phyloP scores from a whole-genome alignment of 2,329 filamentous ascomycete genomes.

The Ophiostoma populinum region DNA sequence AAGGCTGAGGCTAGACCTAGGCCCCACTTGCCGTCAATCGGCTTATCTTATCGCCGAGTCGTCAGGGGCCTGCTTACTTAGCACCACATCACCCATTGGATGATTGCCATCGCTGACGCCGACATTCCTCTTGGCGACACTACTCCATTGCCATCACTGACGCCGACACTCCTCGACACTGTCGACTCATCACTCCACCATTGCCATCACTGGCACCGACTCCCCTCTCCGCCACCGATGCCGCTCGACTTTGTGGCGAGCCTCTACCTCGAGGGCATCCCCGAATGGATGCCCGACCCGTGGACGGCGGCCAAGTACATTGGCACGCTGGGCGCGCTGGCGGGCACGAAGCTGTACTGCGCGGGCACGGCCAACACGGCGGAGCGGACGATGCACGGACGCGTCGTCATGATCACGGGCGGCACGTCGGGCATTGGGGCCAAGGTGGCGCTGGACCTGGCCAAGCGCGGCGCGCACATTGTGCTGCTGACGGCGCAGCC shows the following conservation, averaged over 20 bases:
- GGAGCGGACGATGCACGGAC: conserved; percentile 79
- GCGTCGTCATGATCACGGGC: conserved; percentile 85
- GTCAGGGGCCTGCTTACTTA: too few species aligned
- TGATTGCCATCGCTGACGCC: too few species aligned
- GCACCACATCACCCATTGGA: too few species aligned
- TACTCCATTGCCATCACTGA: too few species aligned
- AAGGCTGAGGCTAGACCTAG: not conserved
- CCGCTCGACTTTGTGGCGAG: conserved; percentile 33
- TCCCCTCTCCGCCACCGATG: too few species aligned
- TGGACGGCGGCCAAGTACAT: conserved; percentile 24
- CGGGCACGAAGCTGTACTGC: conserved; percentile 53
- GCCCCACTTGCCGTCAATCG: not conserved
- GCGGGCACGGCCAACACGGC: conserved; percentile 56
- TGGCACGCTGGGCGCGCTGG: conserved; percentile 21
- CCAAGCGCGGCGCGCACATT: conserved; percentile 70
- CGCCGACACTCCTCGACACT: too few species aligned
- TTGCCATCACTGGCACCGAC: too few species aligned
- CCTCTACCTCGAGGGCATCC: conserved; percentile 29
- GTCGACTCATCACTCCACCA: not conserved
- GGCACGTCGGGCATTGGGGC: conserved; percentile 89
- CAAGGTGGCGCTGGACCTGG: conserved; percentile 55
- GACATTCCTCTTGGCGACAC: too few species aligned
- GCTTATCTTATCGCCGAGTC: too few species aligned
- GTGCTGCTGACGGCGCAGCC: conserved; percentile 74
- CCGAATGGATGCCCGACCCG: conserved; percentile 28